Base-by-base conservation (phyloP, 73 alveolate species). In the Paramecium octaurelia region DNA sequence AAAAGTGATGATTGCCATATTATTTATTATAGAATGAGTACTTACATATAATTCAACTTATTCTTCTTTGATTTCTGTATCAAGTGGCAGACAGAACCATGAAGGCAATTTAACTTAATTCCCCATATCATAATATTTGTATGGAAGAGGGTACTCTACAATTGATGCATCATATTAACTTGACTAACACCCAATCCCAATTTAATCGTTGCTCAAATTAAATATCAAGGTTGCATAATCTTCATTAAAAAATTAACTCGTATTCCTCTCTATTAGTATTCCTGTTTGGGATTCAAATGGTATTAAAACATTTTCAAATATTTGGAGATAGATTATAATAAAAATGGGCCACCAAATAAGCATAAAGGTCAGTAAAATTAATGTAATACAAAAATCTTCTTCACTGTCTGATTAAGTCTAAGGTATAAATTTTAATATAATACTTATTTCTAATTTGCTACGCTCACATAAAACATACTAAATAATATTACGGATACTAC, bases 261-360 rank as follows among this genome's bases (percentile, higher is more conserved):
- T 68, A 31, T 68, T 31, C 7, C 20, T 31, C 23, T 68, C 2
- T 4, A 34, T 68, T 31, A 68, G 48, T 21, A 6, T 14, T 31
- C 84, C 84, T 68, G 40, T 68, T 4, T 31, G 50, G 14, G 84
- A 12, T 68, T 23, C 21, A 68, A 68, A 27, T 12, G 46, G 40
- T 68, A 68, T 68, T 20, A 68, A 34, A 3, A 68, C 27, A 31
- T 68, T 14, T 23, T 23, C 84, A 68, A 31, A 68, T 31, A 68
- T 34, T 68, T 68, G 46, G 50, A 68, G 84, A 68, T 68, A 68
- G 0, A 68, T 68, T 14, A 68, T 27, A 12, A 68, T 31, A 68
- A 68, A 68, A 31, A 68, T 68, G 12, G 84, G 84, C 84, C 84
- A 68, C 84, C 84, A 68, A 27, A 68, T 68, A 1, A 68, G 27